Conservation (phyloP, 176 grass and related monocot genomes). For the Tillandsia leiboldiana region DNA sequence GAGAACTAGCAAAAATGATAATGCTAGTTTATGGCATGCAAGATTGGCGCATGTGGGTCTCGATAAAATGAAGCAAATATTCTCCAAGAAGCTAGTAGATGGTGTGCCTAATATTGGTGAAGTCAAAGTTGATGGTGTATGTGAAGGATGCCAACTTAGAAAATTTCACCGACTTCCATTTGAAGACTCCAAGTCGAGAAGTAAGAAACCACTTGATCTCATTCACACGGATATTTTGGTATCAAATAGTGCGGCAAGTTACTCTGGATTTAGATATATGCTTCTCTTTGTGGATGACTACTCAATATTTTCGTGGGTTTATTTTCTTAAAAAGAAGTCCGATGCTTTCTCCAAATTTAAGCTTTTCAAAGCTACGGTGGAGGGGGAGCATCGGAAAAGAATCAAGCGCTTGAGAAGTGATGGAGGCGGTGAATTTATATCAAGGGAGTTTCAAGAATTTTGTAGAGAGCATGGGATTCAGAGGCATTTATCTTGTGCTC, state of each 20-base stretch:
- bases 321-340: conserved; percentile 1
- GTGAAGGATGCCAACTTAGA: background rate
- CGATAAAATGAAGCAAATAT: background rate
- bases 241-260: background rate
- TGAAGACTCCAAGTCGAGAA: background rate
- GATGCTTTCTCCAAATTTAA: background rate
- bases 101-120: background rate
- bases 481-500: background rate
- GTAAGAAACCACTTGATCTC: background rate
- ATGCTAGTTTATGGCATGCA: background rate
- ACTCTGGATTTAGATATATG: background rate
- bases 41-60: background rate
- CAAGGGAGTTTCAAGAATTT: background rate
- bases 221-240: background rate
- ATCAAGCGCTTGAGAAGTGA: background rate
- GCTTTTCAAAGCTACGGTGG: background rate
- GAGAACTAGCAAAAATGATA: background rate
- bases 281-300: background rate
- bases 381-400: background rate
- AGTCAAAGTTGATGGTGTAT: background rate
- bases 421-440: background rate
- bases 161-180: background rate
- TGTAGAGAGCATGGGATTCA: background rate
- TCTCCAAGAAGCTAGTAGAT: background rate
- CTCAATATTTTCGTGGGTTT: background rate